These are phyloP conservation scores for Urtica urens DNA, from an alignment of 306 rosid species.

Conservation along the genomic window DNA sequence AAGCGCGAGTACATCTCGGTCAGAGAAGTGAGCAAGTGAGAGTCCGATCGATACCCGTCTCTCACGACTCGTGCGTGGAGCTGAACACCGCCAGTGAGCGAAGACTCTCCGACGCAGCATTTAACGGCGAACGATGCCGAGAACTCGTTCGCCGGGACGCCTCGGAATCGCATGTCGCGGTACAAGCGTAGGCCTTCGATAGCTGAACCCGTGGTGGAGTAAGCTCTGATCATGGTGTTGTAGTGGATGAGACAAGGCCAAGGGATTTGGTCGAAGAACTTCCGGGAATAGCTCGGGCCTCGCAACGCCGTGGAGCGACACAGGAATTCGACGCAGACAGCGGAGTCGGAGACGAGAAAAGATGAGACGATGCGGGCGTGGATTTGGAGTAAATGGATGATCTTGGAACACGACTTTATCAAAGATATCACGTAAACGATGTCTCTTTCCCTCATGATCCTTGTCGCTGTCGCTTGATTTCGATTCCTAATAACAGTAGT, in stretches of 20 bases:
- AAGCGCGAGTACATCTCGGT: conserved; percentile 61
- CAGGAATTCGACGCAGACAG: conserved; percentile 46
- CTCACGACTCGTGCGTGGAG: conserved; percentile 51
- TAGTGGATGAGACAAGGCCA: conserved; percentile 36
- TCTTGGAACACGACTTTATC: conserved; percentile 37
- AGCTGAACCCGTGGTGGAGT: conserved; percentile 41
- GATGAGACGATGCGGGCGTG: conserved; percentile 55
- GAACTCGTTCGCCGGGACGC: conserved; percentile 34
- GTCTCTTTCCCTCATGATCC: too few species aligned
- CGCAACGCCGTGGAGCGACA: conserved; percentile 41
- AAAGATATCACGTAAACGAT: conserved; percentile 32
- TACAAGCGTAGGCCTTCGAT: conserved; percentile 40
- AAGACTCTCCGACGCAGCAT: conserved; percentile 39
- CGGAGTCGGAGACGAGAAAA: conserved; percentile 34
- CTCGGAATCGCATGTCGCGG: conserved; percentile 37
- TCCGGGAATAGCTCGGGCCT: conserved; percentile 38
- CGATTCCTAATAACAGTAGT: too few species aligned
- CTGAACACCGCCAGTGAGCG: conserved; percentile 50
- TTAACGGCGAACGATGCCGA: conserved; percentile 51
- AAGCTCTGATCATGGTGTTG: conserved; percentile 64
- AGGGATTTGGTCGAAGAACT: conserved; percentile 33
- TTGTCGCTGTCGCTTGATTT: too few species aligned
- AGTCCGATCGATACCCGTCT: conserved; percentile 57
- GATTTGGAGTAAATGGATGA: conserved; percentile 52
- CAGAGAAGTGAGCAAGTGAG: conserved; percentile 51